Evolutionary conservation across 345 rosid genomes (phyloP).

Genomic region (Eucalyptus camaldulensis): DNA sequence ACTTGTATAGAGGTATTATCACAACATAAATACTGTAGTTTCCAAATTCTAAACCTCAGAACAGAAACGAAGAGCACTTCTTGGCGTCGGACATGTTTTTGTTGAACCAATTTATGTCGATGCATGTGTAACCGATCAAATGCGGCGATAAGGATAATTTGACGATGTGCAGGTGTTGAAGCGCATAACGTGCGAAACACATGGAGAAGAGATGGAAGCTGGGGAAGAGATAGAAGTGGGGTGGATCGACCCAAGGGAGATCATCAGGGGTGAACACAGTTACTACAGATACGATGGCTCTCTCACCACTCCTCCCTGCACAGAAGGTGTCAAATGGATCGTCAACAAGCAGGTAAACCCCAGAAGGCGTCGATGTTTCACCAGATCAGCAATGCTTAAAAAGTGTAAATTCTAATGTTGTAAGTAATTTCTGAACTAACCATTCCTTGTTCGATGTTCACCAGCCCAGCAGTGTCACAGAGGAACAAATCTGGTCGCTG

Average conservation of each 20-base stretch:
- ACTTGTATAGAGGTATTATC: background rate
- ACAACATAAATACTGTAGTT: background rate
- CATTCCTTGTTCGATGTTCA: background rate
- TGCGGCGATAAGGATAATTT: background rate
- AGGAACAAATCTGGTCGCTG: slow-evolving; percentile 20
- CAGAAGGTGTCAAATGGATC: slow-evolving; percentile 67
- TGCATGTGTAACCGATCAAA: fast-evolving
- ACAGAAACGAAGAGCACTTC: background rate
- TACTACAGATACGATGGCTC: slow-evolving; percentile 67
- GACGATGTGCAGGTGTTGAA: background rate
- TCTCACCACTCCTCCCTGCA: slow-evolving; percentile 76
- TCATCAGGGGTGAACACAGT: slow-evolving; percentile 27
- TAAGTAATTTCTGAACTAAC: background rate
- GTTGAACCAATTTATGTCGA: background rate
- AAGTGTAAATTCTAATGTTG: background rate
- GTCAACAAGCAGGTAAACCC: slow-evolving; percentile 29
- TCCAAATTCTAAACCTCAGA: background rate
- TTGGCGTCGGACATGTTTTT: background rate
- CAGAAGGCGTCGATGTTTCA: background rate
- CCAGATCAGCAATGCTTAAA: slow-evolving; percentile 13
- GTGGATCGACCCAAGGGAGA: slow-evolving; percentile 27
- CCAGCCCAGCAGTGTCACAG: slow-evolving; percentile 1
- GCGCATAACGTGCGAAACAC: background rate
- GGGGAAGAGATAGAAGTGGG: slow-evolving; percentile 20
- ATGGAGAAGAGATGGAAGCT: background rate